A percentile compares a stretch with the other conserved stretches of the same genome.
Conservation (phyloP, 805 yeast species). For the Metschnikowia lochheadii region DNA sequence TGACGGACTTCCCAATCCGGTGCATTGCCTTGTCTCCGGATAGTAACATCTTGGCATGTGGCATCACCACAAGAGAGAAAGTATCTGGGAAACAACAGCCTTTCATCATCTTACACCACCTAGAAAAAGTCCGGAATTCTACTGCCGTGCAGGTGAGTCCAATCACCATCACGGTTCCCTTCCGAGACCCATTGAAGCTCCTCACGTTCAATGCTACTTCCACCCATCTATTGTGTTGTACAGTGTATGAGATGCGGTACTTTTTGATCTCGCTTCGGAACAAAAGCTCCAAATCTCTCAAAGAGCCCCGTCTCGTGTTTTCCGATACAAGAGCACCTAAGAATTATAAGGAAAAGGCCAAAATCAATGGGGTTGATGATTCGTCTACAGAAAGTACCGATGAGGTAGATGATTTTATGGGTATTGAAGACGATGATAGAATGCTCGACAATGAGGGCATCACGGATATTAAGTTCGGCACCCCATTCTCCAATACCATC, state of each 20-base stretch:
- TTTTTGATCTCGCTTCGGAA: constrained; percentile 64
- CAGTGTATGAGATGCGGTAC: constrained; percentile 74
- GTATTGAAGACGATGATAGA: constrained; percentile 19
- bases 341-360: constrained; percentile 12
- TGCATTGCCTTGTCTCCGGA: constrained; percentile 69
- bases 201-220: constrained; percentile 72
- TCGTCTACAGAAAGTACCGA: constrained; percentile 13
- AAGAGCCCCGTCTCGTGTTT: constrained; percentile 39
- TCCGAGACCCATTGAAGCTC: constrained; percentile 77
- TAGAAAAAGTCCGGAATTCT: constrained; percentile 9
- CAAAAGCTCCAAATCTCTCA: constrained; percentile 40
- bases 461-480: constrained; percentile 65
- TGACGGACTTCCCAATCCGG: constrained; percentile 70
- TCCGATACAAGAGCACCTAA: constrained; percentile 21
- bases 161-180: constrained; percentile 75
- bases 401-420: constrained; percentile 7
- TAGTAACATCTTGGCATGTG: constrained; percentile 67
- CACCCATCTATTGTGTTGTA: constrained; percentile 67
- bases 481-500: constrained; percentile 30
- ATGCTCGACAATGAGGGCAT: constrained; percentile 82
- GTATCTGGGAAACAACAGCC: constrained; percentile 70
- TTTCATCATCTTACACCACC: constrained; percentile 57
- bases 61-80: constrained; percentile 77
- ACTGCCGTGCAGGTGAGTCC: constrained; percentile 43
- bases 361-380: constrained; percentile 12